Base-by-base conservation (phyloP, 441 rosid species). In the Adansonia grandidieri region DNA sequence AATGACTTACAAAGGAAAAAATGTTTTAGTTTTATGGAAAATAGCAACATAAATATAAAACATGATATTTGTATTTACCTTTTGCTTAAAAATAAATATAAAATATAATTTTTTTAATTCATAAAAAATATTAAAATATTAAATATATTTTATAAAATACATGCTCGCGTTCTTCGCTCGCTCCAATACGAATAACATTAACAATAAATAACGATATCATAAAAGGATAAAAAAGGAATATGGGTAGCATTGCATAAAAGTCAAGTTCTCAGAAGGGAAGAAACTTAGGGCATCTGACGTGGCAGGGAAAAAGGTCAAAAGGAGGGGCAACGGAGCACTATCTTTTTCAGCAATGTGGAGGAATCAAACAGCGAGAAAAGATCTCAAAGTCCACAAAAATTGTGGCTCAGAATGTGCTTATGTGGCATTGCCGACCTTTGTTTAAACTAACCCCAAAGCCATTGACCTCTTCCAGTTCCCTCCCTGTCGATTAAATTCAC, bases 351-450 rank as follows among this genome's bases (percentile, higher is more conserved):
- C 81, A 77, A 78, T 47, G 68, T 67, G 79, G 76, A 82, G 86
- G 92, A 88, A 89, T 89, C 87, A 77, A 85, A 89, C 88, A 79
- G 78, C 77, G 77, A 77, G 87, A 86, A 88, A 85, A 85, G 83
- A 86, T 88, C 81, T 86, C 77, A 77, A 70, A 82, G 77, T 78
- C 91, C 91, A 85, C 87, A 77, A 54, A 78, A 85, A 82, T 88
- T 87, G 97, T 92, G 95, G 95, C 90, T 90, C 91, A 81, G 65
- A 83, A 65, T n/a, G 24, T 44, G 78, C 84, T 86, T 82, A 87
- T 48, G 86, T 89, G 92, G 85, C 88, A 71, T 80, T 79, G 73
- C 75, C 76, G 74, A 56, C 24, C 24, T 45, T 9, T 9, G 9
- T 6, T 37, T 37, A 37, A 37, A 37, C 40, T 4, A 37, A 4